Evolutionary conservation across 164 flowering plant species (phyloP).

Genomic region (Dillenia turbinata): DNA sequence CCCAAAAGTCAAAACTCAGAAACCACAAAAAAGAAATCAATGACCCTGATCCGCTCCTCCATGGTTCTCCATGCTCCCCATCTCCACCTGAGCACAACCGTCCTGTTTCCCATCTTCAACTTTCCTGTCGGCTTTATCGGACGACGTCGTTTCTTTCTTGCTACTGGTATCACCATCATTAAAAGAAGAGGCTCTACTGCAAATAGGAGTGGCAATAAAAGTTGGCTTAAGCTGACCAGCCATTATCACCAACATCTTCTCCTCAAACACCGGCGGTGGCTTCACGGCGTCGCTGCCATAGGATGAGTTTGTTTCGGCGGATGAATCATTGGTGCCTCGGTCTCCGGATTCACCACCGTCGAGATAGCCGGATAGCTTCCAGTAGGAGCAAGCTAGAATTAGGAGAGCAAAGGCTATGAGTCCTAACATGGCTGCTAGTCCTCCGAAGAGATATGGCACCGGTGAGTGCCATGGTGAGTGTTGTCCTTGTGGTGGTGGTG

Average conservation of each 20-base stretch:
- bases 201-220: conserved; percentile 57
- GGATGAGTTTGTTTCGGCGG: no score
- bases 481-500: conserved; percentile 5
- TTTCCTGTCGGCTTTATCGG: conserved; percentile 8
- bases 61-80: neutral
- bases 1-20: conserved; percentile 2
- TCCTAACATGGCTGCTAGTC: conserved; percentile 81
- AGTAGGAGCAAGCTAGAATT: conserved; percentile 78
- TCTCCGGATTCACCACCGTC: conserved; percentile 28
- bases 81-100: conserved; percentile 6
- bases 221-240: conserved; percentile 67
- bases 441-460: conserved; percentile 87
- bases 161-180: conserved; percentile 3
- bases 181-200: conserved; percentile 40
- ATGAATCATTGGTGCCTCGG: conserved; percentile 14
- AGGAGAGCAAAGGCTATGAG: conserved; percentile 79
- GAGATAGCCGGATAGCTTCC: conserved; percentile 64
- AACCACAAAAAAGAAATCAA: conserved; percentile 3
- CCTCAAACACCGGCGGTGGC: conserved; percentile 31
- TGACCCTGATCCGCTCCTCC: conserved; percentile 12
- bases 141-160: conserved; percentile 15
- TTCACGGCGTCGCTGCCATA: conserved; percentile 18
- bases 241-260: conserved; percentile 70
- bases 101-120: conserved; percentile 5
- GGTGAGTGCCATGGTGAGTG: conserved; percentile 86